phyloP scores from a whole-genome alignment of 2,329 filamentous ascomycete genomes.

The Paraphoma chrysanthemicola region DNA sequence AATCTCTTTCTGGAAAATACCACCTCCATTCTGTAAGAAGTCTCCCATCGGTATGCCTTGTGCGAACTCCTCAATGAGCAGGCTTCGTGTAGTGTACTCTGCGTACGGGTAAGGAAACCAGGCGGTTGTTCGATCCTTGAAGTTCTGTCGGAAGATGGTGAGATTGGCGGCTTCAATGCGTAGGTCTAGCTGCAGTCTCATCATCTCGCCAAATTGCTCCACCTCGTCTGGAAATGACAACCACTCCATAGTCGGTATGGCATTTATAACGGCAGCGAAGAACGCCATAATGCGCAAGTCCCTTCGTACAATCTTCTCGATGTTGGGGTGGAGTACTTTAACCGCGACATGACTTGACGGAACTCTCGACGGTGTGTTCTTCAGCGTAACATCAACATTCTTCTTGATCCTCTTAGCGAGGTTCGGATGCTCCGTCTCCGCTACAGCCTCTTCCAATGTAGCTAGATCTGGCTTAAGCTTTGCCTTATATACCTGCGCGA shows the following conservation, averaged over 20 bases:
- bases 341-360: conserved; percentile 93
- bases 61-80: conserved; percentile 94
- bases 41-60: conserved; percentile 90
- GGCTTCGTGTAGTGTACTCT: conserved; percentile 89
- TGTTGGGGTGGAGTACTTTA: conserved; percentile 91
- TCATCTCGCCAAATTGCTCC: conserved; percentile 94
- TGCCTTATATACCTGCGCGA: conserved; percentile 97
- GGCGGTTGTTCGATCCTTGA: conserved; percentile 87
- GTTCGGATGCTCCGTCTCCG: conserved; percentile 60
- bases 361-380: conserved; percentile 82
- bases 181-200: conserved; percentile 94
- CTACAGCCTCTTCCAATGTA: conserved; percentile 64
- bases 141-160: conserved; percentile 85
- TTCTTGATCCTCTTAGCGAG: conserved; percentile 74
- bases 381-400: conserved; percentile 85
- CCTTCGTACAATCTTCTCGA: conserved; percentile 87
- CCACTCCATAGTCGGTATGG: conserved; percentile 95
- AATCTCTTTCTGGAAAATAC: conserved; percentile 91
- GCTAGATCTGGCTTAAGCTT: conserved; percentile 84
- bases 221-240: conserved; percentile 95
- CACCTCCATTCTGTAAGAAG: conserved; percentile 90
- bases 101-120: conserved; percentile 96
- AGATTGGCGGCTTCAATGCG: conserved; percentile 94
- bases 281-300: conserved; percentile 94
- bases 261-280: conserved; percentile 84